Base-by-base conservation (phyloP, 306 rosid species). In the Medicago lupulina region DNA sequence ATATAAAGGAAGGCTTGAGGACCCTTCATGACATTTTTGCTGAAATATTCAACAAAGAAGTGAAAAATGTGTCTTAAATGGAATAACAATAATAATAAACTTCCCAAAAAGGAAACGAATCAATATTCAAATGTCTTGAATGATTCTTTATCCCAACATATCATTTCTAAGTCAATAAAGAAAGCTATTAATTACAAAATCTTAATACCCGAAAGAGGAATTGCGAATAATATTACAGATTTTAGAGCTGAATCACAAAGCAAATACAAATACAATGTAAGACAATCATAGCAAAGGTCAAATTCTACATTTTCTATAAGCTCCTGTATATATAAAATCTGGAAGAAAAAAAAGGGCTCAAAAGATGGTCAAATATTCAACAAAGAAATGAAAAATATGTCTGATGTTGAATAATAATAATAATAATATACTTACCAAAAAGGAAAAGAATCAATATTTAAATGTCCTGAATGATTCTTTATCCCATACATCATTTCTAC, bases 231-330 rank as follows among this genome's bases (percentile, higher is more conserved):
- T 43, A 69, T 40, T 70, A 49, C 62, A 74, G 60, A 57, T 41
- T 83, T 36, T 13, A 23, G 59, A 75, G 65, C 64, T 76, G 73
- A 57, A 51, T 13, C 79, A 36, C 46, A 74, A 67, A 25, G 73
- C 70, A 83, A 74, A 69, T 54, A 67, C 61, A 83, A 47, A 40
- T 72, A 58, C 57, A 75, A 49, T 72, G 57, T 12, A 50, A 66
- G 55, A 67, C 8, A 49, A 69, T 60, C 74, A 80, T 41, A 75
- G 31, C 84, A 68, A 65, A 77, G 9, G 51, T 16, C 57, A 68
- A 43, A 10, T 31, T 71, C 16, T 4, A 54, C 9, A 36, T 43
- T 50, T 53, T 53, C 67, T 19, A 44, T 19, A 67, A 69, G 57
- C 43, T 46, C 67, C 53, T 16, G 59, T 4, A 39, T 14, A 8